Conservation (phyloP, 495 filamentous ascomycete genomes). For the Polyplosphaeria fusca region DNA sequence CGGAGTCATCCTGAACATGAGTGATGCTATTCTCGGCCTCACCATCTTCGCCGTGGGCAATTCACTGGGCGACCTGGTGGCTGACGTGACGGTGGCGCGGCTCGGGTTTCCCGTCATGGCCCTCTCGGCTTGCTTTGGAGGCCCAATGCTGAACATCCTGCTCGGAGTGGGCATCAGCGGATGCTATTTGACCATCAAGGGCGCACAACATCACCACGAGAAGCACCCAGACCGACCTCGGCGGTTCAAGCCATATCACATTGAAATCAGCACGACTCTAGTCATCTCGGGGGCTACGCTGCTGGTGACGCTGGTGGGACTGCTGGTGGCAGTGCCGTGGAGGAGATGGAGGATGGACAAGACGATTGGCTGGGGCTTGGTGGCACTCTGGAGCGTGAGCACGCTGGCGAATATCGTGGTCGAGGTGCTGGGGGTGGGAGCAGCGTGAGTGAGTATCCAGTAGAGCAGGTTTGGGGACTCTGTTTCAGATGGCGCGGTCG, state of each 20-base stretch:
- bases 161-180: constrained; percentile 89
- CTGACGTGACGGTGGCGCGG: constrained; percentile 88
- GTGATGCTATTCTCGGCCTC: constrained; percentile 90
- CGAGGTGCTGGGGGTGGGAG: constrained; percentile 54
- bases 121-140: constrained; percentile 90
- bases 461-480: background rate
- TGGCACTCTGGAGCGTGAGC: constrained; percentile 81
- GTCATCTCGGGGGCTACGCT: constrained; percentile 78
- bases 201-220: constrained; percentile 51
- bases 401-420: constrained; percentile 78
- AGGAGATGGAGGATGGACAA: constrained; percentile 87
- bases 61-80: constrained; percentile 89
- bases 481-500: constrained; percentile 12
- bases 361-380: constrained; percentile 75
- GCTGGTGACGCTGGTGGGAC: constrained; percentile 70
- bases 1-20: constrained; percentile 88
- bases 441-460: constrained; percentile 13
- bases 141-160: constrained; percentile 96
- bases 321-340: constrained; percentile 77
- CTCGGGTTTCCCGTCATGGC: constrained; percentile 98
- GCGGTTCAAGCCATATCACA: constrained; percentile 57
- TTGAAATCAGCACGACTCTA: constrained; percentile 79
- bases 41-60: constrained; percentile 98
- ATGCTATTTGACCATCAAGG: constrained; percentile 72
- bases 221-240: constrained; percentile 57